Conservation (phyloP, 192 early-diverging fungal genomes). For the Gigaspora rosea region DNA sequence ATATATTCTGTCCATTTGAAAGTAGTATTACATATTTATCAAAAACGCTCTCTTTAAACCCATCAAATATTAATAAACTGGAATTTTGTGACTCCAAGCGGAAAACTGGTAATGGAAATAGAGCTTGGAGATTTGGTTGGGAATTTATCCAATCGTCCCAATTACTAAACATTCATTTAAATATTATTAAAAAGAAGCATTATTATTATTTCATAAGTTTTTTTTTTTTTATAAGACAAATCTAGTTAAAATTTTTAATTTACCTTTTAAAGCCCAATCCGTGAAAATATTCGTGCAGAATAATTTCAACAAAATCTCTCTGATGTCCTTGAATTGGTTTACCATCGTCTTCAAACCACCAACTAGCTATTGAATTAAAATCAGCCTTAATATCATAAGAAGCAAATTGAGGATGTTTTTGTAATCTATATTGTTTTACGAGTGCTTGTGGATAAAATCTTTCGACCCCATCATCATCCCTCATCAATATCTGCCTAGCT, state of each 20-base stretch:
- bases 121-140: too few species aligned
- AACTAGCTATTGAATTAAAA: conserved; percentile 41
- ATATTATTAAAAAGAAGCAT: too few species aligned
- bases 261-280: conserved; percentile 42
- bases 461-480: conserved; percentile 38
- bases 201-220: not conserved
- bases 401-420: conserved; percentile 31
- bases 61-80: not conserved
- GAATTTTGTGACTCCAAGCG: too few species aligned
- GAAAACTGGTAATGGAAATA: too few species aligned
- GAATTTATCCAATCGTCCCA: too few species aligned
- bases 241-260: not conserved
- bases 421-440: conserved; percentile 41
- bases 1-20: not conserved
- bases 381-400: conserved; percentile 40
- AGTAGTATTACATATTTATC: conserved; percentile 13
- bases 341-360: conserved; percentile 33
- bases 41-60: conserved; percentile 27
- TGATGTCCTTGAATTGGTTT: conserved; percentile 29
- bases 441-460: conserved; percentile 47
- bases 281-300: conserved; percentile 46
- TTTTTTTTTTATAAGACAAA: not conserved
- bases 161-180: too few species aligned
- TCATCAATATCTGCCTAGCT: conserved; percentile 37
- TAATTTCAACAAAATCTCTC: conserved; percentile 37